phyloP scores from a whole-genome alignment of 1,139 yeast species.

The Schwanniomyces etchellsii region DNA sequence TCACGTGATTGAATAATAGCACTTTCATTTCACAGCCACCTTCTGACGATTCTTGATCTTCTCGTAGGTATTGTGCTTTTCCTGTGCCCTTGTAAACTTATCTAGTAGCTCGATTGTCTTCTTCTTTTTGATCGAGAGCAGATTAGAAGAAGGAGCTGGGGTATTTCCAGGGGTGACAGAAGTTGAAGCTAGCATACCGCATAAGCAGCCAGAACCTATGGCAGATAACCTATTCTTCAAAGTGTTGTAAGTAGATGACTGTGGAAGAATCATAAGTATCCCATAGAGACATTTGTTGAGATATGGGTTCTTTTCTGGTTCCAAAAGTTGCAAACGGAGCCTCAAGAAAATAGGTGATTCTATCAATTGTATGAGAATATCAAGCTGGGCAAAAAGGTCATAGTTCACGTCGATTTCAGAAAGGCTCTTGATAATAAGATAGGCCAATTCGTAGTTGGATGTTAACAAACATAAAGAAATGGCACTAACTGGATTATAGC shows the following conservation, averaged over 20 bases:
- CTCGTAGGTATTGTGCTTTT: not conserved
- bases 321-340: constrained; percentile 77
- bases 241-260: constrained; percentile 84
- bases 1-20: not conserved
- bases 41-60: not conserved
- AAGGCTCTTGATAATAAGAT: constrained; percentile 65
- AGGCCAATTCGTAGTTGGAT: constrained; percentile 86
- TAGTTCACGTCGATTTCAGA: constrained; percentile 74
- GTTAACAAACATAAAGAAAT: constrained; percentile 81
- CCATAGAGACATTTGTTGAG: constrained; percentile 89
- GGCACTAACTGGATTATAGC: constrained; percentile 86
- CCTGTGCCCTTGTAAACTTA: constrained; percentile 54
- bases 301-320: constrained; percentile 79
- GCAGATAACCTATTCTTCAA: constrained; percentile 71
- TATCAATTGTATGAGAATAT: constrained; percentile 70
- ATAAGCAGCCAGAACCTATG: constrained; percentile 14
- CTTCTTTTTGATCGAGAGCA: constrained; percentile 36
- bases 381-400: constrained; percentile 69
- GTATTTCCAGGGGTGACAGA: constrained; percentile 11
- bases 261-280: constrained; percentile 89
- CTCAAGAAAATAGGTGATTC: constrained; percentile 86
- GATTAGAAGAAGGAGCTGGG: constrained; percentile 16
- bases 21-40: not conserved
- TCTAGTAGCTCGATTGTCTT: constrained; percentile 52
- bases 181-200: constrained; percentile 12